phyloP scores from a whole-genome alignment of 2,329 filamentous ascomycete genomes.

The Myriosclerotinia scirpicola region DNA sequence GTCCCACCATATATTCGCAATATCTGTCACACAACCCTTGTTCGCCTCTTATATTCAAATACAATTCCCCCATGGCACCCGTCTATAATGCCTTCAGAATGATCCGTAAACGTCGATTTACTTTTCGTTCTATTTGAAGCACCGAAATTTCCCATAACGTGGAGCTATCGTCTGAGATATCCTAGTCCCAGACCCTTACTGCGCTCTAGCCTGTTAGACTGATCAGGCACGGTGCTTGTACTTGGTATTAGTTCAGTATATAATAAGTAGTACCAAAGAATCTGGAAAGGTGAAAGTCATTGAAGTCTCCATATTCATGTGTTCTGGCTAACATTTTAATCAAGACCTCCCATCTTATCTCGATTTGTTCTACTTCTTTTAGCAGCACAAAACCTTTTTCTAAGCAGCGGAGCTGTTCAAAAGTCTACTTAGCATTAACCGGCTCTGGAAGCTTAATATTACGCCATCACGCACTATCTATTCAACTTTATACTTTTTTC shows the following conservation, averaged over 20 bases:
- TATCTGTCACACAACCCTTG: slow-evolving; percentile 32
- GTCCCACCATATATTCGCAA: slow-evolving; percentile 25
- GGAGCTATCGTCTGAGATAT: slow-evolving; percentile 7
- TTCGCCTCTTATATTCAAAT: slow-evolving; percentile 16
- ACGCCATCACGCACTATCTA: neutral
- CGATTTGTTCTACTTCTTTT: neutral
- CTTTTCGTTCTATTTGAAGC: slow-evolving; percentile 39
- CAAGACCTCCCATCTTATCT: slow-evolving; percentile 8
- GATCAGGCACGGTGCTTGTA: neutral
- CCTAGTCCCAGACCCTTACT: neutral
- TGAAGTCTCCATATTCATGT: slow-evolving; percentile 8
- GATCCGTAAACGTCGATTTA: slow-evolving; percentile 39
- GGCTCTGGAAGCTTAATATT: slow-evolving; percentile 22
- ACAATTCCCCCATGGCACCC: slow-evolving; percentile 30
- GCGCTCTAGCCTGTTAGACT: neutral
- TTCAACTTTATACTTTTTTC: slow-evolving; percentile 4
- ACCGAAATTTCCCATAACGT: slow-evolving; percentile 16
- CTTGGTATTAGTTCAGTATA: neutral
- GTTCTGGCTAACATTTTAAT: slow-evolving; percentile 21
- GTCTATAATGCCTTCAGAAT: slow-evolving; percentile 33
- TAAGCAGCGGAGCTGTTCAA: slow-evolving; percentile 14
- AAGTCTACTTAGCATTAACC: neutral
- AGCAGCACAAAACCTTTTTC: neutral
- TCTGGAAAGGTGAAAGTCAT: slow-evolving; percentile 14
- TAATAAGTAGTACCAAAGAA: neutral